Percentiles rank a stretch among this genome's conserved stretches.
Evolutionary conservation across 2,329 filamentous ascomycete species (phyloP).

Genomic region (Didymellaceae sp.): DNA sequence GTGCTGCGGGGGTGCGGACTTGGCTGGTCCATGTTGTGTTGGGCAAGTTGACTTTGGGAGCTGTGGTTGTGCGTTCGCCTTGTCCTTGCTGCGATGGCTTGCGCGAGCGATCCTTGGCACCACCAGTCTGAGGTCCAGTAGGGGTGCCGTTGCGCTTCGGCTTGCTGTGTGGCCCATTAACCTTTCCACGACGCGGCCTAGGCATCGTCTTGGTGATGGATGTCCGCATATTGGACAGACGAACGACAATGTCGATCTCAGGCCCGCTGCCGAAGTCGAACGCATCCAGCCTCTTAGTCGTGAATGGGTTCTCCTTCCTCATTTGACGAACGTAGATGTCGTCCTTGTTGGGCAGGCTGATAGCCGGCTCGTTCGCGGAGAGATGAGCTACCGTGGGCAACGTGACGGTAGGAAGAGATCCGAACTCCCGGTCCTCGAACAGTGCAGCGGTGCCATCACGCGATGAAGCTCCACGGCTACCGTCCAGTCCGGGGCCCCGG

Average conservation of each 20-base stretch:
- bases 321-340: slow-evolving; percentile 27
- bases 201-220: slow-evolving; percentile 40
- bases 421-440: slow-evolving; percentile 56
- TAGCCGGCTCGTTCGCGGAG: slow-evolving; percentile 40
- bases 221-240: slow-evolving; percentile 33
- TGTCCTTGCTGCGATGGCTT: slow-evolving; percentile 42
- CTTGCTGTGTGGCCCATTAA: slow-evolving; percentile 27
- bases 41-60: slow-evolving; percentile 33
- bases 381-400: slow-evolving; percentile 42
- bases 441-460: slow-evolving; percentile 52
- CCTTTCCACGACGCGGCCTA: slow-evolving; percentile 29
- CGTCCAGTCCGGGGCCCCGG: slow-evolving; percentile 35
- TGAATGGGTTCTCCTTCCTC: slow-evolving; percentile 37
- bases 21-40: slow-evolving; percentile 37
- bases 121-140: slow-evolving; percentile 24
- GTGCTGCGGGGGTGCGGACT: slow-evolving; percentile 25
- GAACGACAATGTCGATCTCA: slow-evolving; percentile 38
- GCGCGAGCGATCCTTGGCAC: slow-evolving; percentile 36
- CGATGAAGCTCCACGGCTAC: slow-evolving; percentile 46
- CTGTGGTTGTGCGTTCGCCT: slow-evolving; percentile 31
- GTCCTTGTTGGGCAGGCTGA: slow-evolving; percentile 32
- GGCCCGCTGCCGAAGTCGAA: slow-evolving; percentile 34
- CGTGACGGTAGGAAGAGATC: slow-evolving; percentile 52
- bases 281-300: slow-evolving; percentile 33
- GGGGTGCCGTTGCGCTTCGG: slow-evolving; percentile 34